Conservation (phyloP, 768 basidiomycete genomes). For the Mycena galopus region DNA sequence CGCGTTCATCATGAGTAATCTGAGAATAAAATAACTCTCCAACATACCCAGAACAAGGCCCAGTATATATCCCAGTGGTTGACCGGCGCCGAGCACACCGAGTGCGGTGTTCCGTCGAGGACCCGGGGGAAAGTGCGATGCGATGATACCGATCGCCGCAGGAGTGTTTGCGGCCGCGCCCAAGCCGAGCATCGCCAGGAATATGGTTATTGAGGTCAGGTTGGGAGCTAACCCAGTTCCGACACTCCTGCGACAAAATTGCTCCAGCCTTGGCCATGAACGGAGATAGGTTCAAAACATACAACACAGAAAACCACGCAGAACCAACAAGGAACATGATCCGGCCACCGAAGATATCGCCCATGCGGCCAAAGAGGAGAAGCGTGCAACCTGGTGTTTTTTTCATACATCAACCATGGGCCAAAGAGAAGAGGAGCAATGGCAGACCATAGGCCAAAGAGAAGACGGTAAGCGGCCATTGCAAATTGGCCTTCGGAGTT, state of each 20-base stretch:
- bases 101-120: conserved; percentile 42
- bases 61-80: conserved; percentile 46
- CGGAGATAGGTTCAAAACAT: not conserved
- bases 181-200: conserved; percentile 42
- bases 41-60: conserved; percentile 44
- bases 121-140: conserved; percentile 33
- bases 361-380: conserved; percentile 39
- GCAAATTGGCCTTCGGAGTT: conserved; percentile 24
- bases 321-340: conserved; percentile 46
- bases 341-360: conserved; percentile 40
- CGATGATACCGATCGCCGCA: conserved; percentile 26
- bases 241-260: not conserved
- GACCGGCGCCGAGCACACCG: conserved; percentile 45
- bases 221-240: conserved; percentile 41
- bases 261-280: not conserved
- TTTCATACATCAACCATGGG: no score
- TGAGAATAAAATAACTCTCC: no score
- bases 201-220: conserved; percentile 39
- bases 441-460: conserved; percentile 39
- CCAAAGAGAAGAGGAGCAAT: no score
- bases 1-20: not conserved
- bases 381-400: no score
- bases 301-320: conserved; percentile 40
- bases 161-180: conserved; percentile 49
- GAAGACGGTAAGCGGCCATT: conserved; percentile 40